Conservation (phyloP, 78 protist species). For the Creolimax fragrantissima region DNA sequence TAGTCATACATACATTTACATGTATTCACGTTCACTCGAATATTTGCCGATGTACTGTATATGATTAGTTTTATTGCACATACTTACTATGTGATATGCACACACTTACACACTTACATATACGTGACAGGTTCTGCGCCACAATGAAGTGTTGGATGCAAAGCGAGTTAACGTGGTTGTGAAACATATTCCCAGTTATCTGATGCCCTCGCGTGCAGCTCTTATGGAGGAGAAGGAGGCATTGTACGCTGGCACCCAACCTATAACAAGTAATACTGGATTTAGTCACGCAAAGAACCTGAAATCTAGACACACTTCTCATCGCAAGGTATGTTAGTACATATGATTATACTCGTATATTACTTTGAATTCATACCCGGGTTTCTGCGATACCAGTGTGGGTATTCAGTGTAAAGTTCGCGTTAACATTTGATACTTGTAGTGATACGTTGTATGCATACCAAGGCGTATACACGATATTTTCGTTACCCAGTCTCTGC, state of each 20-base stretch:
- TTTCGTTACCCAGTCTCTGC: no score
- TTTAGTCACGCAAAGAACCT: not conserved
- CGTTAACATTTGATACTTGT: no score
- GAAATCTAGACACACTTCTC: not conserved
- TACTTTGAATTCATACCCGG: no score
- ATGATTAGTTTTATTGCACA: not conserved
- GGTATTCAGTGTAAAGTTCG: no score
- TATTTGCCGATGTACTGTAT: not conserved
- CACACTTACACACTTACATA: not conserved
- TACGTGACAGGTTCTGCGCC: not conserved
- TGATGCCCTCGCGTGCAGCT: not conserved
- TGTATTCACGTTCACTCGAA: not conserved
- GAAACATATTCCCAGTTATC: not conserved
- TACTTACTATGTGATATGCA: not conserved
- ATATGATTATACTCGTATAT: no score
- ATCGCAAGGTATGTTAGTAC: not conserved
- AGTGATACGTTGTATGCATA: no score
- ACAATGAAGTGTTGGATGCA: not conserved
- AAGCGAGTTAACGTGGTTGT: not conserved
- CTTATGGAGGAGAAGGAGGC: not conserved
- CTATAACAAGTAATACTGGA: not conserved
- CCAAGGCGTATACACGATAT: no score
- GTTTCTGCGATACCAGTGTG: no score
- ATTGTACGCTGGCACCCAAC: not conserved
- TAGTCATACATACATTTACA: not conserved